A percentile compares a stretch with the other conserved stretches of the same genome.
Evolutionary conservation across 108 stramenopile species (phyloP).

Genomic region (Skeletonema grethae): DNA sequence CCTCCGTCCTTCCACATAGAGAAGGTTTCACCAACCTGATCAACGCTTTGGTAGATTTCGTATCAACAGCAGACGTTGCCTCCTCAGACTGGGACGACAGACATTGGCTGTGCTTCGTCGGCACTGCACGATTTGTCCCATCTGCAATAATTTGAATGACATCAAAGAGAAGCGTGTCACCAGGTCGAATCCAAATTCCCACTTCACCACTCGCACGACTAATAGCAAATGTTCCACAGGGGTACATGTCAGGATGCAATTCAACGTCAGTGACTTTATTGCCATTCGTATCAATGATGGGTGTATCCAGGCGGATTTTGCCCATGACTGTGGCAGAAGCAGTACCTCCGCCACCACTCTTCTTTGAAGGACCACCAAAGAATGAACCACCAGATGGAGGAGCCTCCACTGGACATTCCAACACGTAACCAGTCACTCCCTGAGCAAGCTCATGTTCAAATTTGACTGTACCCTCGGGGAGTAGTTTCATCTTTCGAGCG

Average conservation of each 20-base stretch:
- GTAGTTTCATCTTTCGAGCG: conserved; percentile 62
- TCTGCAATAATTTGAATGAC: conserved; percentile 62
- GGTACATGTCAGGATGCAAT: conserved; percentile 57
- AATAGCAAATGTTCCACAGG: conserved; percentile 67
- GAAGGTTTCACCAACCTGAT: conserved; percentile 52
- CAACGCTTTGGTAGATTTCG: conserved; percentile 17
- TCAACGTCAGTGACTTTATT: conserved; percentile 52
- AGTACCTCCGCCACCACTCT: conserved; percentile 16
- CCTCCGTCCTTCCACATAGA: conserved; percentile 69
- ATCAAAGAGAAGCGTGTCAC: conserved; percentile 78
- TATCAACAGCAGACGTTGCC: conserved; percentile 13
- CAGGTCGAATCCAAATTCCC: conserved; percentile 68
- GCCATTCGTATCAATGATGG: conserved; percentile 29
- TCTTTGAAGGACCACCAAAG: background rate
- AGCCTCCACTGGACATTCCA: conserved; percentile 52
- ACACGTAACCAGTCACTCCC: conserved; percentile 74
- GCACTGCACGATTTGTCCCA: conserved; percentile 61
- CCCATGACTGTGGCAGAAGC: conserved; percentile 38
- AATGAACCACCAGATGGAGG: conserved; percentile 4
- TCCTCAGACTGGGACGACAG: conserved; percentile 18
- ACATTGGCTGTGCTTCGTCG: conserved; percentile 49
- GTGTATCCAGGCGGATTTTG: conserved; percentile 46
- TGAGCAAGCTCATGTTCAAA: conserved; percentile 63
- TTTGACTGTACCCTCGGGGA: conserved; percentile 67
- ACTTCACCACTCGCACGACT: conserved; percentile 31